These are phyloP conservation scores for Adansonia rubrostipa DNA, from an alignment of 441 rosid genomes.

Conservation along the genomic window DNA sequence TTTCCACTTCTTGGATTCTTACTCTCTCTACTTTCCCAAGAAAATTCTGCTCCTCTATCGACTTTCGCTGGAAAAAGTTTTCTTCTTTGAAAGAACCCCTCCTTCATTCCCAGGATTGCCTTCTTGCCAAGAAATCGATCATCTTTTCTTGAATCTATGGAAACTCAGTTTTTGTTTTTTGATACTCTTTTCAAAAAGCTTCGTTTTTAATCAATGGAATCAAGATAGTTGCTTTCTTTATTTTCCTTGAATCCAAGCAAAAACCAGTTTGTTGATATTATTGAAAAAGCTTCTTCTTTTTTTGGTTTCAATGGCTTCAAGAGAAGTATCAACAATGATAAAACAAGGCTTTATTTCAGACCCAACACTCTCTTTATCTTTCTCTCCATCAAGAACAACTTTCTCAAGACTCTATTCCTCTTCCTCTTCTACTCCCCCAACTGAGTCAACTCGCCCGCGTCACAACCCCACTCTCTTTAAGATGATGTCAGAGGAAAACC, in stretches of 20 bases:
- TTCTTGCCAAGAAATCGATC: slow-evolving; percentile 24
- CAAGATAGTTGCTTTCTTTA: slow-evolving; percentile 17
- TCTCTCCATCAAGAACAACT: slow-evolving; percentile 64
- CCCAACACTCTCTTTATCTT: slow-evolving; percentile 53
- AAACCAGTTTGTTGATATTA: background rate
- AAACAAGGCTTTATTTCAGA: slow-evolving; percentile 89
- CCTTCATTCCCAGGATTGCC: slow-evolving; percentile 1
- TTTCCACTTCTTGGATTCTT: slow-evolving; percentile 48
- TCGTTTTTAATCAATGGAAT: slow-evolving; percentile 16
- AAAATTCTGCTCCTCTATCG: slow-evolving; percentile 27
- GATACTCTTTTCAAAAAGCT: background rate
- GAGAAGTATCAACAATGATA: slow-evolving; percentile 87
- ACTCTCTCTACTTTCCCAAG: slow-evolving; percentile 38
- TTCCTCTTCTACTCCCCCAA: slow-evolving; percentile 34
- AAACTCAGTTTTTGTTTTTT: slow-evolving; percentile 12
- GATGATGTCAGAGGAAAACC: slow-evolving; percentile 87
- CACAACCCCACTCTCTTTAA: slow-evolving; percentile 75
- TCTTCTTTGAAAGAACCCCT: slow-evolving; percentile 29
- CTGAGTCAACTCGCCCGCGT: slow-evolving; percentile 38
- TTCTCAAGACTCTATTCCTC: slow-evolving; percentile 39
- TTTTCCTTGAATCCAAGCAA: slow-evolving; percentile 14
- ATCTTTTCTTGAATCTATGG: background rate
- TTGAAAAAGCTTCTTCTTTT: background rate
- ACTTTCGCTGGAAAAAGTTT: slow-evolving; percentile 36
- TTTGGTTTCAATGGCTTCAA: slow-evolving; percentile 59